Conservation (phyloP, 2,329 filamentous ascomycete species). For the Exophiala sp. region DNA sequence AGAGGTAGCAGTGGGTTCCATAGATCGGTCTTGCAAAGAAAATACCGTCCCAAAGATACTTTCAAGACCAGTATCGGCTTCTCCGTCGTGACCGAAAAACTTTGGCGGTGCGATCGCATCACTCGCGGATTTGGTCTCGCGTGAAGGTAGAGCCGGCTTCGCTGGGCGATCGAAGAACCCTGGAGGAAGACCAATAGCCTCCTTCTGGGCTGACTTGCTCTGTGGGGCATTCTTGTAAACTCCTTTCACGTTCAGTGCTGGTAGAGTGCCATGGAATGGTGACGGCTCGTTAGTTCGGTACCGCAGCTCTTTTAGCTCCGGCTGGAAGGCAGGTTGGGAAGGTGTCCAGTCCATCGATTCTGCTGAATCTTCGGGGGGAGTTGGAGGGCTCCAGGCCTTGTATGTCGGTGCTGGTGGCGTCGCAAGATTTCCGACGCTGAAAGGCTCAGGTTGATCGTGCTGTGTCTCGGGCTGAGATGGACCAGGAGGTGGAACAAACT, state of each 20-base stretch:
- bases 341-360: constrained; percentile 49
- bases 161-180: constrained; percentile 34
- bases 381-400: constrained; percentile 37
- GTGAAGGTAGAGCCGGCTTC: constrained; percentile 36
- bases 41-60: constrained; percentile 43
- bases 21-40: constrained; percentile 29
- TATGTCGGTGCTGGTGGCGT: constrained; percentile 29
- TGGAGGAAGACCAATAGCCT: constrained; percentile 32
- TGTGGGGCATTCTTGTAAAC: constrained; percentile 38
- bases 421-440: constrained; percentile 29
- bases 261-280: constrained; percentile 42
- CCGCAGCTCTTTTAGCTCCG: constrained; percentile 29
- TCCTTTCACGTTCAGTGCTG: constrained; percentile 37
- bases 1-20: neutral
- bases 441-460: constrained; percentile 25
- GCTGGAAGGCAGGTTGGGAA: constrained; percentile 32
- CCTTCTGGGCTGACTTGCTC: constrained; percentile 18
- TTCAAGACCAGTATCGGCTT: constrained; percentile 43
- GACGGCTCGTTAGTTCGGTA: constrained; percentile 33
- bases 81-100: constrained; percentile 42
- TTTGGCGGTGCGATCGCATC: constrained; percentile 40
- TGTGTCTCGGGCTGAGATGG: constrained; percentile 1
- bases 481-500: constrained; percentile 19
- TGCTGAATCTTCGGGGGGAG: constrained; percentile 30
- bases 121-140: constrained; percentile 26